phyloP scores from a whole-genome alignment of 2,329 filamentous ascomycete genomes.

The Chaetomium sp. region DNA sequence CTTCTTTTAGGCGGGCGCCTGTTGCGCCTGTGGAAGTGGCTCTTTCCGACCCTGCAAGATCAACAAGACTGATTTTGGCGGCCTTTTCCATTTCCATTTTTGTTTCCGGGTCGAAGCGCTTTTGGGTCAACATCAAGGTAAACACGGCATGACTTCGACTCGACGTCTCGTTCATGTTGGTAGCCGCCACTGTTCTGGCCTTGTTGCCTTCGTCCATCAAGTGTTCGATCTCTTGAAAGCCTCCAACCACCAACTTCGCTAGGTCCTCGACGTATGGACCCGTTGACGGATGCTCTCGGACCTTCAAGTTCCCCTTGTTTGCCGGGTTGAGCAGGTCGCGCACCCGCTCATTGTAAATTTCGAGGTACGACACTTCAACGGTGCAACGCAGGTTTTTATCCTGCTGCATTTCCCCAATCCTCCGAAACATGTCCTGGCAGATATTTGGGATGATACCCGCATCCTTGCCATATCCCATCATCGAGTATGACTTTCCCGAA shows the following conservation, averaged over 20 bases:
- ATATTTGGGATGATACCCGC: conserved; percentile 94
- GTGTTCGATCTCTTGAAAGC: conserved; percentile 92
- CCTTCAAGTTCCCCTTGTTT: conserved; percentile 93
- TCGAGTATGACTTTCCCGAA: conserved; percentile 97
- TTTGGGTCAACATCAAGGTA: conserved; percentile 91
- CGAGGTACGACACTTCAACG: conserved; percentile 95
- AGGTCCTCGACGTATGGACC: conserved; percentile 98
- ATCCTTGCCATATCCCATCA: conserved; percentile 99
- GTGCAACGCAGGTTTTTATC: conserved; percentile 80
- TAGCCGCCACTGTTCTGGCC: conserved; percentile 92
- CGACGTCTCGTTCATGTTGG: conserved; percentile 99
- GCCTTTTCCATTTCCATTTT: conserved; percentile 98
- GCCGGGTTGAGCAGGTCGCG: conserved; percentile 90
- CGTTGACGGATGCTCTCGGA: conserved; percentile 94
- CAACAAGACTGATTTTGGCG: conserved; percentile 94
- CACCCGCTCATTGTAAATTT: conserved; percentile 98
- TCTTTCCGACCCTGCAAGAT: conserved; percentile 95
- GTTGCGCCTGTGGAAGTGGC: conserved; percentile 96
- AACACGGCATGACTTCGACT: conserved; percentile 98
- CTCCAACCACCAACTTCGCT: conserved; percentile 87
- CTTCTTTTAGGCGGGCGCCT: conserved; percentile 89
- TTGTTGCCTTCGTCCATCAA: conserved; percentile 99
- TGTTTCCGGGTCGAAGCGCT: conserved; percentile 81
- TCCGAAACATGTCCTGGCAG: conserved; percentile 94
- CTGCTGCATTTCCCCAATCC: conserved; percentile 63